Evolutionary conservation across 805 yeast genomes (phyloP).

Genomic region (Candida qinlingensis): DNA sequence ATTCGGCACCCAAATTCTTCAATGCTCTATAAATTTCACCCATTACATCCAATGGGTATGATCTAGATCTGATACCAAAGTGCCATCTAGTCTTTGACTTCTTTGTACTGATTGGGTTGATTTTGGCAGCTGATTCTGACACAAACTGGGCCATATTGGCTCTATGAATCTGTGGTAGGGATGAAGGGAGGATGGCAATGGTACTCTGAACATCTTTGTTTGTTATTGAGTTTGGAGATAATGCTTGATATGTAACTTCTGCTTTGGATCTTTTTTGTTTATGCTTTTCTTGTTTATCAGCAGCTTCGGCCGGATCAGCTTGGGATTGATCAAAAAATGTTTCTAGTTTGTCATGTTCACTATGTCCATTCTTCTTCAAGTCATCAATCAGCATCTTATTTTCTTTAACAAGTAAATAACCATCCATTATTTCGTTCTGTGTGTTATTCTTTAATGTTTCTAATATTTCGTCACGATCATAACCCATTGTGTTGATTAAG

Average conservation of each 20-base stretch:
- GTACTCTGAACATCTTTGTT: conserved; percentile 49
- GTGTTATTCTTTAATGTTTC: conserved; percentile 60
- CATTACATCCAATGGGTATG: conserved; percentile 97
- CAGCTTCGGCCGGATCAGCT: conserved; percentile 28
- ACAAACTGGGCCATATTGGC: conserved; percentile 79
- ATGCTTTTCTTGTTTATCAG: conserved; percentile 9
- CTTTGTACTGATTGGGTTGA: conserved; percentile 59
- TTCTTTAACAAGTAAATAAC: conserved; percentile 77
- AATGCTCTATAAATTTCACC: conserved; percentile 95
- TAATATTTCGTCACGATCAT: conserved; percentile 74
- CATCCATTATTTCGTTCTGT: conserved; percentile 76
- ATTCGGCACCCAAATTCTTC: conserved; percentile 91
- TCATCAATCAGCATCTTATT: conserved; percentile 67
- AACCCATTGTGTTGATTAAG: conserved; percentile 81
- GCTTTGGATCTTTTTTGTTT: conserved; percentile 21
- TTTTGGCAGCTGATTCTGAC: conserved; percentile 39
- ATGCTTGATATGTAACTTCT: conserved; percentile 29
- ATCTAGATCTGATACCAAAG: conserved; percentile 92
- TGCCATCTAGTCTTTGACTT: conserved; percentile 97
- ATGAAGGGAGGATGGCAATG: conserved; percentile 88
- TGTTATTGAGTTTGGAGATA: conserved; percentile 22
- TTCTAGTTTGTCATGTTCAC: conserved; percentile 44
- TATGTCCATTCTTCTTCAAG: conserved; percentile 39
- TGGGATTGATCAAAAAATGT: conserved; percentile 57
- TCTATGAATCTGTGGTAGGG: conserved; percentile 89